A percentile compares a stretch with the other conserved stretches of the same genome.
phyloP scores from a whole-genome alignment of 2,329 filamentous ascomycete species.

The Verticillium albo-atrum region DNA sequence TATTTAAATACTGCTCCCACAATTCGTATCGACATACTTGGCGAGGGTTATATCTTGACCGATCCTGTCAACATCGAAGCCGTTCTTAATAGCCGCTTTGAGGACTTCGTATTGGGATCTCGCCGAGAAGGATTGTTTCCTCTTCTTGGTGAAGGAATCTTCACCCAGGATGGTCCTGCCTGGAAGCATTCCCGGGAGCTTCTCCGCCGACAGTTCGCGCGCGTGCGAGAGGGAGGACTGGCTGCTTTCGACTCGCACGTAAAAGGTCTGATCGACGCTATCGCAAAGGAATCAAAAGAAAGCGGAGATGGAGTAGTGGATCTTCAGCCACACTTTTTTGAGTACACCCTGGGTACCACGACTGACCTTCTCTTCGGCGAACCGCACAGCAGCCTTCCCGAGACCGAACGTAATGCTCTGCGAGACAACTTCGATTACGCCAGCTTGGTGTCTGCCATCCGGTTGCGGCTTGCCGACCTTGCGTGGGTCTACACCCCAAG shows the following conservation, averaged over 20 bases:
- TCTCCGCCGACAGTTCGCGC: constrained; percentile 25
- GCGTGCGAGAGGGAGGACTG: not conserved
- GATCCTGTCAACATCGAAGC: constrained; percentile 3
- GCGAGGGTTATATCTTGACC: not conserved
- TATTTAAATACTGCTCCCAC: constrained; percentile 3
- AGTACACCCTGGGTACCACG: constrained; percentile 16
- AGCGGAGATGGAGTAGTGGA: constrained; percentile 9
- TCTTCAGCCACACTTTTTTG: constrained; percentile 16
- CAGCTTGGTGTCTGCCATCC: constrained; percentile 13
- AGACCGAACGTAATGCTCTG: constrained; percentile 8
- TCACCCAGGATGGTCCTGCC: constrained; percentile 25
- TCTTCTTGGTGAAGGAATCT: constrained; percentile 27
- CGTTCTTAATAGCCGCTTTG: not conserved
- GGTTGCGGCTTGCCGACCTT: constrained; percentile 26
- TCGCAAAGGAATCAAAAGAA: not conserved
- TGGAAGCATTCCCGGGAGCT: constrained; percentile 29
- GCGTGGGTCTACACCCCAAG: constrained; percentile 11
- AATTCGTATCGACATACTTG: constrained; percentile 1
- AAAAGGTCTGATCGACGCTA: not conserved
- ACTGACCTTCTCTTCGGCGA: constrained; percentile 18
- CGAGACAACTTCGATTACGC: constrained; percentile 17
- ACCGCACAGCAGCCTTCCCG: constrained; percentile 13
- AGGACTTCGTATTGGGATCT: not conserved
- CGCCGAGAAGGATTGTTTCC: constrained; percentile 12
- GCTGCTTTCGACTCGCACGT: not conserved